These are phyloP conservation scores for Betula pendula DNA, from an alignment of 306 rosid species.

Conservation along the genomic window DNA sequence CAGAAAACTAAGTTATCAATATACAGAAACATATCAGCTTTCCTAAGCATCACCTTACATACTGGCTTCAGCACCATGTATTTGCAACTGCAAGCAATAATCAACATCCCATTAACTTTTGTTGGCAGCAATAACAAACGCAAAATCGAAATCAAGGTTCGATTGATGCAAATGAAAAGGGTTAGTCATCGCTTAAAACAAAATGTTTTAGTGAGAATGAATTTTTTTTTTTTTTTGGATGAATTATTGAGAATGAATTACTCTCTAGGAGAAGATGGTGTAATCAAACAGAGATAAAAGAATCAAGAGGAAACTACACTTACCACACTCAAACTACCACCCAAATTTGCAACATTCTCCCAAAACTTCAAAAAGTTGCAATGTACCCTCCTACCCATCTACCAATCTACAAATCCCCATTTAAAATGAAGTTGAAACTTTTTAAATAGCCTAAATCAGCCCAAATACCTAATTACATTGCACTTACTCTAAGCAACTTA, in stretches of 20 bases:
- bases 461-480: neutral
- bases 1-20: conserved; percentile 23
- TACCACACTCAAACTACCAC: no score
- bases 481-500: neutral
- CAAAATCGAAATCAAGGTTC: no score
- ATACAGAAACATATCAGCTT: conserved; percentile 41
- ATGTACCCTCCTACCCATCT: no score
- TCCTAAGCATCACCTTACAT: conserved; percentile 27
- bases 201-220: neutral
- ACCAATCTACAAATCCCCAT: neutral
- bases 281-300: neutral
- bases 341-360: no score
- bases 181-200: neutral
- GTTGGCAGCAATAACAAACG: no score
- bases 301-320: neutral
- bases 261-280: neutral
- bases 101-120: conserved; percentile 25
- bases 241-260: no score
- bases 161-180: neutral
- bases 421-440: neutral
- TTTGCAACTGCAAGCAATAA: conserved; percentile 46
- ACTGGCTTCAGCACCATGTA: conserved; percentile 35
- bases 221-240: no score
- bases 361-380: no score
- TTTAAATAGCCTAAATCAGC: neutral